Evolutionary conservation across 805 yeast species (phyloP).

Genomic region (Diddensiella transvaalensis): DNA sequence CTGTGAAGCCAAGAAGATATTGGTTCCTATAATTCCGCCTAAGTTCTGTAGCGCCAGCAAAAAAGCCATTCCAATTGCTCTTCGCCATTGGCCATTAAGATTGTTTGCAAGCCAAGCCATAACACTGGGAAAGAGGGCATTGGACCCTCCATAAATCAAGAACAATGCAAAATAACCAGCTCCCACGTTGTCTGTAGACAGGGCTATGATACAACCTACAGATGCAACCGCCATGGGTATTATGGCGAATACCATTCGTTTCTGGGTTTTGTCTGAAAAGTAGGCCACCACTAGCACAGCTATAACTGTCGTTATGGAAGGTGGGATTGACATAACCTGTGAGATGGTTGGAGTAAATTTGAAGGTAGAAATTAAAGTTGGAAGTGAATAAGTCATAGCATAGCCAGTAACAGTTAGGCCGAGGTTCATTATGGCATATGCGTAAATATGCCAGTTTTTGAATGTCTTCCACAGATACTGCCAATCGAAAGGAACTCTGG

Average conservation of each 20-base stretch:
- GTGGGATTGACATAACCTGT: neutral
- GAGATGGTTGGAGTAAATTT: neutral
- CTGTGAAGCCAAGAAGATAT: neutral
- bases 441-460: neutral
- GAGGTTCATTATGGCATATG: neutral
- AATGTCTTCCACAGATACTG: neutral
- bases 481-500: neutral
- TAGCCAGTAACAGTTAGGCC: neutral
- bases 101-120: conserved; percentile 10
- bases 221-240: neutral
- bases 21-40: conserved; percentile 4
- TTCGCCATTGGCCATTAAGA: conserved; percentile 4
- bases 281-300: neutral
- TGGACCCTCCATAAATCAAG: neutral
- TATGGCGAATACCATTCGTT: neutral
- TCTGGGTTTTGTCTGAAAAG: neutral
- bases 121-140: conserved; percentile 3
- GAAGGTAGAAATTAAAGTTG: neutral
- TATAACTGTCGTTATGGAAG: neutral
- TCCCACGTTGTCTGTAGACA: conserved; percentile 1
- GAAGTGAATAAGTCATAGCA: neutral
- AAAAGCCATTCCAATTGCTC: conserved; percentile 6
- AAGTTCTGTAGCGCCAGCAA: conserved; percentile 4
- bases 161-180: conserved; percentile 4
- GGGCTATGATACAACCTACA: neutral